Percentiles rank a stretch among this genome's conserved stretches.
phyloP scores from a whole-genome alignment of 2,329 filamentous ascomycete species.

The Pleurostoma richardsiae region DNA sequence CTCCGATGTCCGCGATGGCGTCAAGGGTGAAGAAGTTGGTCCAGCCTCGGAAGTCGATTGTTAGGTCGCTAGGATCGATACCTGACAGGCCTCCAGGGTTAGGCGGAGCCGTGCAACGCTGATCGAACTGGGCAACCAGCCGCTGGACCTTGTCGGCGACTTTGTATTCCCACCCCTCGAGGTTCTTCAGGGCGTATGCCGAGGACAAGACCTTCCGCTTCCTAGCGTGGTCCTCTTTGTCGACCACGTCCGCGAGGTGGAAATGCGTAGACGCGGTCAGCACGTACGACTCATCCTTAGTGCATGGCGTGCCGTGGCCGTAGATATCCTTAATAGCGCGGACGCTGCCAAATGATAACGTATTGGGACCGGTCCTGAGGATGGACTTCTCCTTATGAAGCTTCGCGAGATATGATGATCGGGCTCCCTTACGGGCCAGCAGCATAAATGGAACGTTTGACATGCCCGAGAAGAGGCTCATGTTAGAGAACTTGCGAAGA shows the following conservation, averaged over 20 bases:
- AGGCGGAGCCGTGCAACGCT: slow-evolving; percentile 29
- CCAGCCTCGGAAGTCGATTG: slow-evolving; percentile 42
- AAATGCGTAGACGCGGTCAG: slow-evolving; percentile 40
- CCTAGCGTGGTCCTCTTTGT: slow-evolving; percentile 44
- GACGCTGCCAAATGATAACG: slow-evolving; percentile 32
- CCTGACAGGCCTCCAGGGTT: neutral
- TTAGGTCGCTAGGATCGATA: slow-evolving; percentile 21
- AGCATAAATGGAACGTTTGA: slow-evolving; percentile 41
- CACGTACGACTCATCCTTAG: slow-evolving; percentile 42
- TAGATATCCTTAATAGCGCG: slow-evolving; percentile 46
- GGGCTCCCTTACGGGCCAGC: slow-evolving; percentile 33
- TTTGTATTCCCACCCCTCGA: slow-evolving; percentile 50
- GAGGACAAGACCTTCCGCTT: slow-evolving; percentile 45
- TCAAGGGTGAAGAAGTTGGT: slow-evolving; percentile 53
- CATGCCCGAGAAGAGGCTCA: slow-evolving; percentile 35
- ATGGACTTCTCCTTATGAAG: slow-evolving; percentile 40
- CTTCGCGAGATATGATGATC: slow-evolving; percentile 33
- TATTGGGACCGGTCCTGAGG: slow-evolving; percentile 39
- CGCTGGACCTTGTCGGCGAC: slow-evolving; percentile 44
- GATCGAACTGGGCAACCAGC: slow-evolving; percentile 37
- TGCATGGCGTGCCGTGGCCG: slow-evolving; percentile 43
- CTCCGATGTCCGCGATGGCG: slow-evolving; percentile 50
- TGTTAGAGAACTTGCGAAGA: slow-evolving; percentile 39
- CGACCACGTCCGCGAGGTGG: slow-evolving; percentile 46
- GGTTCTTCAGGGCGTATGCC: slow-evolving; percentile 47